Conservation (phyloP, 208 protist species). For the Leishmania tropica region DNA sequence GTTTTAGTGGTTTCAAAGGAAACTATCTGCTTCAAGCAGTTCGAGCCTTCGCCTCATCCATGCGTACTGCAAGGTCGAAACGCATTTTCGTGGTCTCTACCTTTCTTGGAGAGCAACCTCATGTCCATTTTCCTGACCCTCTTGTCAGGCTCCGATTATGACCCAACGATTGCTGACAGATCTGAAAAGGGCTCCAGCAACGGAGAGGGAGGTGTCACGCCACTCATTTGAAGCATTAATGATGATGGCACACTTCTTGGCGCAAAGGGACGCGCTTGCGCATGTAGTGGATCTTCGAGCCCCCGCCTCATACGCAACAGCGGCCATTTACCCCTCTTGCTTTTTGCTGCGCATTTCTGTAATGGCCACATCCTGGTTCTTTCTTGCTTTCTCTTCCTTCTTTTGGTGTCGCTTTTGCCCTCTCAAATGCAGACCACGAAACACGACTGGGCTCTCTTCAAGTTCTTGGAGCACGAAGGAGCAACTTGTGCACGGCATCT, state of each 20-base stretch:
- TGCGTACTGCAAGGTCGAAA: slow-evolving; percentile 66
- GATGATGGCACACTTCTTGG: neutral
- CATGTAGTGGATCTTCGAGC: neutral
- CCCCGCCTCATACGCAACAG: no score
- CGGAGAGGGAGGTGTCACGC: neutral
- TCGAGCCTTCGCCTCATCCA: slow-evolving; percentile 76
- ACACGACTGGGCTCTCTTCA: neutral
- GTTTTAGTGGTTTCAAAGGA: slow-evolving; percentile 81
- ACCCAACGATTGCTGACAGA: slow-evolving; percentile 14
- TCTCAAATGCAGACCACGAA: neutral
- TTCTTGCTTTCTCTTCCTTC: neutral
- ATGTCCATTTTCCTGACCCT: slow-evolving; percentile 40
- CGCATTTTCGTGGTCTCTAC: slow-evolving; percentile 77
- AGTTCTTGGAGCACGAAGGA: neutral
- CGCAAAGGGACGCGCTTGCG: neutral
- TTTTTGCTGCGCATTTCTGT: neutral
- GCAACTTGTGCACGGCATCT: neutral
- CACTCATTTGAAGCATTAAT: neutral
- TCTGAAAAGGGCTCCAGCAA: slow-evolving; percentile 14
- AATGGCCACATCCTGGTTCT: neutral
- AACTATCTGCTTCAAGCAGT: slow-evolving; percentile 92
- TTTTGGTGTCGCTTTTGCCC: neutral
- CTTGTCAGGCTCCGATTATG: slow-evolving; percentile 22
- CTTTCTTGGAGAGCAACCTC: slow-evolving; percentile 62
- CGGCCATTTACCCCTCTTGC: neutral